Conservation (phyloP, 345 rosid genomes). For the Carallia pectinifolia region DNA sequence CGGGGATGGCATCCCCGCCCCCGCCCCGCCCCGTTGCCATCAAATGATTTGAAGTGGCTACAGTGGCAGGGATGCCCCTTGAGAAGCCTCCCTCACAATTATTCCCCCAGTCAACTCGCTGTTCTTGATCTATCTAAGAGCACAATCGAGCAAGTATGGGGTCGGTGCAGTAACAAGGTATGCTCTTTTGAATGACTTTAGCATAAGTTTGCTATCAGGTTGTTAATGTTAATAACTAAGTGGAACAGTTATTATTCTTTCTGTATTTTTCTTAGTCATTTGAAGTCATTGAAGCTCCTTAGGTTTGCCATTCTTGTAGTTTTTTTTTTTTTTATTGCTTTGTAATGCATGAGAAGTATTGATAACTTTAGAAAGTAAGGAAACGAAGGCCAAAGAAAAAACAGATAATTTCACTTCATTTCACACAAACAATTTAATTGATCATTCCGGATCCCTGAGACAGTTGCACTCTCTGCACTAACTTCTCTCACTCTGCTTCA, state of each 20-base stretch:
- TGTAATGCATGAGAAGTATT: neutral
- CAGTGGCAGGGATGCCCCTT: slow-evolving; percentile 64
- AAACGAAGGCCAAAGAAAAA: too few relatives aligned
- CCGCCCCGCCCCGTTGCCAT: too few relatives aligned
- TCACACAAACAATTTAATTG: too few relatives aligned
- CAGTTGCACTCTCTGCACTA: too few relatives aligned
- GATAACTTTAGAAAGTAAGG: neutral
- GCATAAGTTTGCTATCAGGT: neutral
- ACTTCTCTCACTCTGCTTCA: too few relatives aligned
- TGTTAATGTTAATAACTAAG: neutral
- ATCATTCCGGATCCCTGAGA: too few relatives aligned
- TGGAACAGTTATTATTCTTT: neutral
- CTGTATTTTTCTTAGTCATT: neutral
- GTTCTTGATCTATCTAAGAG: slow-evolving; percentile 76
- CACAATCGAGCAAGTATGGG: slow-evolving; percentile 40
- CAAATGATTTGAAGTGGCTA: slow-evolving; percentile 74
- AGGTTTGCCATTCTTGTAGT: neutral
- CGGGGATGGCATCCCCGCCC: too few relatives aligned
- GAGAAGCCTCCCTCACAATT: slow-evolving; percentile 42
- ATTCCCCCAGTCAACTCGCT: slow-evolving; percentile 40
- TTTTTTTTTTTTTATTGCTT: neutral
- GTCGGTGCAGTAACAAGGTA: slow-evolving; percentile 28
- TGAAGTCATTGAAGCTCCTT: neutral
- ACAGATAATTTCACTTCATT: too few relatives aligned
- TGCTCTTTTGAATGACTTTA: neutral